A percentile compares a stretch with the other conserved stretches of the same genome.
Conservation (phyloP, 2,329 filamentous ascomycete species). For the Colletotrichum higginsianum region DNA sequence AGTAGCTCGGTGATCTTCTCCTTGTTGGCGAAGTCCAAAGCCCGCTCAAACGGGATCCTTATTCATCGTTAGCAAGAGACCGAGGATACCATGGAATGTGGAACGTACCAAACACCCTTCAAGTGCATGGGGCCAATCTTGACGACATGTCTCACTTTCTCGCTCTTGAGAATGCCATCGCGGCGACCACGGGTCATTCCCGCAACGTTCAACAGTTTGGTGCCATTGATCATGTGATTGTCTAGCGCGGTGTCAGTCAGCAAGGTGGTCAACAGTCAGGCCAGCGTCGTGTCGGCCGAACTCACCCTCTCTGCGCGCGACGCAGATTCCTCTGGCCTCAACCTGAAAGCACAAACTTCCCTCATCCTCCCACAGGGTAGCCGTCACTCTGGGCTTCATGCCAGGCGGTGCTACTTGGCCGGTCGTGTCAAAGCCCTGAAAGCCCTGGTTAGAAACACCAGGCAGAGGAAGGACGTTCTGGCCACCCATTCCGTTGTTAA, state of each 20-base stretch:
- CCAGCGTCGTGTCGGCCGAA: conserved; percentile 11
- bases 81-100: background rate
- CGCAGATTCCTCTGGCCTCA: conserved; percentile 95
- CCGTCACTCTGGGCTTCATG: conserved; percentile 96
- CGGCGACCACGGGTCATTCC: conserved; percentile 97
- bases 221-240: conserved; percentile 99
- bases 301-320: conserved; percentile 91
- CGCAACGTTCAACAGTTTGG: conserved; percentile 95
- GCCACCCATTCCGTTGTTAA: conserved; percentile 78
- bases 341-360: conserved; percentile 98
- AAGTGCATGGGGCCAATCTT: conserved; percentile 99
- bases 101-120: conserved; percentile 92
- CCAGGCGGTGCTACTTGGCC: conserved; percentile 93
- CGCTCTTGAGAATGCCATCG: conserved; percentile 97
- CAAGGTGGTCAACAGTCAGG: background rate
- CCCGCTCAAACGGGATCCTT: conserved; percentile 98
- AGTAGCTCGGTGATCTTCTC: conserved; percentile 98
- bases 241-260: conserved; percentile 67
- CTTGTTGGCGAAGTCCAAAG: conserved; percentile 99
- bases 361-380: conserved; percentile 98
- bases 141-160: conserved; percentile 96
- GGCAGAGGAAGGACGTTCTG: conserved; percentile 80
- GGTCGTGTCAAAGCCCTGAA: conserved; percentile 81
- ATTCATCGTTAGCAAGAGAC: conserved; percentile 14
- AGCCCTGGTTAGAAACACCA: conserved; percentile 68